phyloP scores from a whole-genome alignment of 495 filamentous ascomycete genomes.

The Emericellopsis terricola region DNA sequence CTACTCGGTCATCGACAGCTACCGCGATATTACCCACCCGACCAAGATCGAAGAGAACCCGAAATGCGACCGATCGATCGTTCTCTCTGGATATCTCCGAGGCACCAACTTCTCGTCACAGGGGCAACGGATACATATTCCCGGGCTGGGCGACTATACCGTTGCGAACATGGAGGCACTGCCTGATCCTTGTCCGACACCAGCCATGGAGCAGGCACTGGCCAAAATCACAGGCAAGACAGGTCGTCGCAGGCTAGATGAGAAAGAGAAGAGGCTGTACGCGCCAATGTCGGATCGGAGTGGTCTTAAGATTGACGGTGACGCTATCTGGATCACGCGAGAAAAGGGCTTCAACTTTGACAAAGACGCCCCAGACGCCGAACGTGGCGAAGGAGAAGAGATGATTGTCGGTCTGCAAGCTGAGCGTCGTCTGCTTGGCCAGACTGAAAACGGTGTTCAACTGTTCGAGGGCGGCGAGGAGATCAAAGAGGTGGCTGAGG shows the following conservation, averaged over 20 bases:
- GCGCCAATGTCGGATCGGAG: constrained; percentile 97
- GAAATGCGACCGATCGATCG: constrained; percentile 78
- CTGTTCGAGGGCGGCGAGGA: constrained; percentile 65
- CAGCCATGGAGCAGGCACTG: constrained; percentile 68
- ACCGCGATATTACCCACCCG: constrained; percentile 85
- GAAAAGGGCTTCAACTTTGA: constrained; percentile 59
- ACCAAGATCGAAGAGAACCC: constrained; percentile 71
- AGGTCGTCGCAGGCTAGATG: constrained; percentile 57
- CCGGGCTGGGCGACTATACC: constrained; percentile 82
- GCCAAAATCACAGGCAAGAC: constrained; percentile 69
- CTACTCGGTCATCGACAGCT: constrained; percentile 82
- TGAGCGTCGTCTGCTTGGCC: constrained; percentile 65
- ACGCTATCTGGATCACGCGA: constrained; percentile 37
- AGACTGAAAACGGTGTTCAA: constrained; percentile 61
- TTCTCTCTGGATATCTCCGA: constrained; percentile 82
- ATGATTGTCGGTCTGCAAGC: constrained; percentile 79
- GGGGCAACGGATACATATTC: constrained; percentile 77
- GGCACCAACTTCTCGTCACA: constrained; percentile 90
- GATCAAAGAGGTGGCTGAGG: constrained; percentile 40
- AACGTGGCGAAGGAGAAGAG: constrained; percentile 80
- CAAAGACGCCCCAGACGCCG: constrained; percentile 43
- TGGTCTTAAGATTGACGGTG: constrained; percentile 52
- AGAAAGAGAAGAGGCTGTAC: constrained; percentile 90
- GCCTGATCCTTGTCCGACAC: constrained; percentile 91
- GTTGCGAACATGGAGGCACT: constrained; percentile 70